Conservation (phyloP, 768 basidiomycete species). For the Podaxis sp. region DNA sequence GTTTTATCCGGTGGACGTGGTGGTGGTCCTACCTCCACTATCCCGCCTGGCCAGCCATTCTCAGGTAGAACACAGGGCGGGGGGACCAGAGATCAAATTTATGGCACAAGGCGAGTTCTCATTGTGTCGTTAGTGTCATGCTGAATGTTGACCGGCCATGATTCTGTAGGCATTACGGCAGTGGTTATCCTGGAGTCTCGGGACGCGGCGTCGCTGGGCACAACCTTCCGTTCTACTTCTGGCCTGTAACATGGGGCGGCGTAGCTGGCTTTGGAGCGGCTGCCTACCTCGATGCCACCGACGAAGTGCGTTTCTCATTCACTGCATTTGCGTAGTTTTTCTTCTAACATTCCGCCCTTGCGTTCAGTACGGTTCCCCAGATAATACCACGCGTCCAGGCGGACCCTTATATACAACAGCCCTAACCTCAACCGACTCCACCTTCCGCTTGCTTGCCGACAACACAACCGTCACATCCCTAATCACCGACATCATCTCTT, state of each 20-base stretch:
- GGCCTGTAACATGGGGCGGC: constrained; percentile 44
- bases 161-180: constrained; percentile 34
- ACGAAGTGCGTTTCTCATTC: constrained; percentile 34
- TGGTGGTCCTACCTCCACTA: neutral
- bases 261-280: constrained; percentile 19
- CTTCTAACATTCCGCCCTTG: neutral
- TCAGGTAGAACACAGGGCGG: neutral
- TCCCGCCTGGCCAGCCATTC: neutral
- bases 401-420: constrained; percentile 38
- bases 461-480: constrained; percentile 40
- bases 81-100: neutral
- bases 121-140: neutral
- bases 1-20: neutral
- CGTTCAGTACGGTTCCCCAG: constrained; percentile 39
- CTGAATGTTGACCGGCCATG: neutral
- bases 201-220: constrained; percentile 46
- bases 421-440: constrained; percentile 32
- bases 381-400: constrained; percentile 43
- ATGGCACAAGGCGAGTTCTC: neutral
- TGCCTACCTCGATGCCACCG: constrained; percentile 20
- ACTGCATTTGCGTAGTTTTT: neutral
- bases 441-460: constrained; percentile 44
- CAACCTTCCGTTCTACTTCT: constrained; percentile 63
- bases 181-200: constrained; percentile 53
- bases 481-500: constrained; percentile 31